Conservation (phyloP, 1,284 basidiomycete genomes). For the Pascua sp. region DNA sequence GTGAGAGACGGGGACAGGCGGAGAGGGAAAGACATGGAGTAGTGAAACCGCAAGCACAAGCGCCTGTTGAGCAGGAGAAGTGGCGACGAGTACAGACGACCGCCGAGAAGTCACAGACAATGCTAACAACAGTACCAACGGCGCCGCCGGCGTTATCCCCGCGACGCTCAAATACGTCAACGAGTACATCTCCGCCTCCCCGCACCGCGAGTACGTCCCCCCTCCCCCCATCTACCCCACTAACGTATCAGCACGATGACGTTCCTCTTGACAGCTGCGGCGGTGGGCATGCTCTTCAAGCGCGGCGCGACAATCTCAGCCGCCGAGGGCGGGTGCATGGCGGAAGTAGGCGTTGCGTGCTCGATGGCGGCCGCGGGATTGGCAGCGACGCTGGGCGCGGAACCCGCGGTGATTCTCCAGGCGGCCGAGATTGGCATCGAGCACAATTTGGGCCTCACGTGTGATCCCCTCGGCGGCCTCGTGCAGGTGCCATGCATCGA, state of each 20-base stretch:
- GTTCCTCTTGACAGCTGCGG: conserved; percentile 77
- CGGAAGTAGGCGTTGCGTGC: conserved; percentile 49
- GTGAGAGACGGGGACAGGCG: too few relatives aligned
- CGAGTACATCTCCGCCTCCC: conserved; percentile 36
- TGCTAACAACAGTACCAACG: conserved; percentile 38
- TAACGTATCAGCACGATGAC: conserved; percentile 59
- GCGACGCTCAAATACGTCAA: conserved; percentile 57
- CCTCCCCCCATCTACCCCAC: background rate
- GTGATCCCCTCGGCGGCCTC: conserved; percentile 83
- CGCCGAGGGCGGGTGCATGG: conserved; percentile 73
- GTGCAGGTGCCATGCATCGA: conserved; percentile 90
- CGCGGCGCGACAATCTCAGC: conserved; percentile 93
- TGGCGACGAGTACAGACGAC: too few relatives aligned
- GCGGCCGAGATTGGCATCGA: conserved; percentile 91
- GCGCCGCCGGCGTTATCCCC: conserved; percentile 76
- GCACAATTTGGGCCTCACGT: conserved; percentile 83
- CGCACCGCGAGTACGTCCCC: conserved; percentile 30
- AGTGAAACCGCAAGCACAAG: too few relatives aligned
- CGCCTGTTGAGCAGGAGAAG: too few relatives aligned
- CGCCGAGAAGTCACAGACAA: too few relatives aligned
- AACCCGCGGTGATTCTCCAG: conserved; percentile 55
- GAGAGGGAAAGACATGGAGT: too few relatives aligned
- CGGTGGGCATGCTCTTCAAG: conserved; percentile 95
- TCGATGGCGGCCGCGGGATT: conserved; percentile 69
- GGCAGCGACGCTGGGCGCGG: conserved; percentile 85